Evolutionary conservation across 495 filamentous ascomycete species (phyloP).

Genomic region (Xanthoparmelia taractica): DNA sequence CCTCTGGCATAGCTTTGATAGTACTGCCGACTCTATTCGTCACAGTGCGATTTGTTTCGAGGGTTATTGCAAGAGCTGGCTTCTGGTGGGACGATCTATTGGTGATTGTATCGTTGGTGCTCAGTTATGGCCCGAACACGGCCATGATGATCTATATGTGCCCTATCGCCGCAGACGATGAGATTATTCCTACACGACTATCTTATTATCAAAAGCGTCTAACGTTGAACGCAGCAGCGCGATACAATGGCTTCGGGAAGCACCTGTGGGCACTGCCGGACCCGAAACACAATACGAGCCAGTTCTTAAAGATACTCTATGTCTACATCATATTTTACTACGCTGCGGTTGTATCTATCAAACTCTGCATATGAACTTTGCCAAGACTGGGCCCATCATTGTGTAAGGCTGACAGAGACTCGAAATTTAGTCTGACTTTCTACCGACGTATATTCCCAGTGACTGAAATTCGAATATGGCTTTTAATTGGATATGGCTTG

Average conservation of each 20-base stretch:
- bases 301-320: constrained; percentile 22
- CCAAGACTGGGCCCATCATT: not conserved
- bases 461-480: constrained; percentile 15
- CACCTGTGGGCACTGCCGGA: constrained; percentile 18
- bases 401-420: constrained; percentile 2
- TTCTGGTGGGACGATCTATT: constrained; percentile 37
- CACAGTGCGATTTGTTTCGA: constrained; percentile 29
- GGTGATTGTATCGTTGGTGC: constrained; percentile 27
- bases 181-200: not conserved
- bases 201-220: not conserved
- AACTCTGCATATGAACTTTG: constrained; percentile 16
- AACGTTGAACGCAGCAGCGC: constrained; percentile 9
- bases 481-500: constrained; percentile 9
- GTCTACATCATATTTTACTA: constrained; percentile 23
- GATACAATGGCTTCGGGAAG: constrained; percentile 18
- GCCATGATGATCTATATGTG: constrained; percentile 17
- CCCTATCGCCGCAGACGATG: not conserved
- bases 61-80: constrained; percentile 28
- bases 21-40: constrained; percentile 33
- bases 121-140: constrained; percentile 11
- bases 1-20: constrained; percentile 19
- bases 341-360: constrained; percentile 16
- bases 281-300: constrained; percentile 12
- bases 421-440: constrained; percentile 16
- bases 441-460: constrained; percentile 24